Conservation (phyloP, 805 yeast genomes). For the Nakazawaea ambrosiae region DNA sequence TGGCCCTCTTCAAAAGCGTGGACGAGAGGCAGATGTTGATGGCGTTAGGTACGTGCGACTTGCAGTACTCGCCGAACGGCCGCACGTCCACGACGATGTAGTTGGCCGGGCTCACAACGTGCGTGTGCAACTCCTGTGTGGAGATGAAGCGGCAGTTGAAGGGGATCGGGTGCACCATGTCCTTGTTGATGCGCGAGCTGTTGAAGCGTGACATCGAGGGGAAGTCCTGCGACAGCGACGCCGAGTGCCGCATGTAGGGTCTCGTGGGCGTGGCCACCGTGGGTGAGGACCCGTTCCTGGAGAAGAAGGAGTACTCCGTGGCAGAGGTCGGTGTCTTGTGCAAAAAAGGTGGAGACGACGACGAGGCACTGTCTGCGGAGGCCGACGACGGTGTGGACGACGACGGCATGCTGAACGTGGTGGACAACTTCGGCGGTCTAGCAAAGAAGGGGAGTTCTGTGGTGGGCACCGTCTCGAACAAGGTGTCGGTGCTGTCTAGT, state of each 20-base stretch:
- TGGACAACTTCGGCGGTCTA: slow-evolving; percentile 1
- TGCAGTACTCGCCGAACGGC: slow-evolving; percentile 68
- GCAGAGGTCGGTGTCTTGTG: slow-evolving; percentile 4
- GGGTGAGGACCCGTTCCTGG: background rate
- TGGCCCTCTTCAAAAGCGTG: slow-evolving; percentile 72
- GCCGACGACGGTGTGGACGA: background rate
- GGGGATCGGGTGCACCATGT: slow-evolving; percentile 8
- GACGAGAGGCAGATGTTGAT: slow-evolving; percentile 83
- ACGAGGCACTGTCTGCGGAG: too few relatives aligned
- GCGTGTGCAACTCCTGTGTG: background rate
- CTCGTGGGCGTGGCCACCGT: slow-evolving; percentile 5
- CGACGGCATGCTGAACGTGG: background rate
- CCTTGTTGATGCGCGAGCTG: slow-evolving; percentile 4
- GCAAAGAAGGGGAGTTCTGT: background rate
- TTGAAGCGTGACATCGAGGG: background rate
- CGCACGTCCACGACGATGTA: slow-evolving; percentile 67
- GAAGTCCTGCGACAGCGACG: slow-evolving; percentile 6
- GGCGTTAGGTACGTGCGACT: slow-evolving; percentile 50
- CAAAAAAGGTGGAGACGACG: background rate
- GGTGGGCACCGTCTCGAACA: background rate
- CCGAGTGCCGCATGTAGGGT: slow-evolving; percentile 2
- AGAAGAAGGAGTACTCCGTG: slow-evolving; percentile 1
- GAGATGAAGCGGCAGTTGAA: background rate
- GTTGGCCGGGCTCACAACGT: slow-evolving; percentile 16
- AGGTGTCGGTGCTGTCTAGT: background rate